Evolutionary conservation across 805 yeast genomes (phyloP).

Genomic region (Ogataea pilisensis): DNA sequence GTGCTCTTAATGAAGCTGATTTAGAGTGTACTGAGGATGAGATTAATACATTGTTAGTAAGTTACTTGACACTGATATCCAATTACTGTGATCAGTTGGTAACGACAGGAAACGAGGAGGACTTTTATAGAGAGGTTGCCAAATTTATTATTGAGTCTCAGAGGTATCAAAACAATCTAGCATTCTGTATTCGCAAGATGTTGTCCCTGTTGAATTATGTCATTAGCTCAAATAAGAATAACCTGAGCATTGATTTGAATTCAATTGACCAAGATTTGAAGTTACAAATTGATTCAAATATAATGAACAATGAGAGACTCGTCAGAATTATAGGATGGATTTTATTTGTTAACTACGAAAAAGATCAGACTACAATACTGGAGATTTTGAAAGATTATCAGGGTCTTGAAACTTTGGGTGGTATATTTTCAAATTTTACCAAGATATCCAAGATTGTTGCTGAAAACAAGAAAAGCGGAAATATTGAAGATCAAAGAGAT

Average conservation of each 20-base stretch:
- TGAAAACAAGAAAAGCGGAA: too few species aligned
- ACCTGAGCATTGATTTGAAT: slow-evolving; percentile 16
- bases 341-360: slow-evolving; percentile 21
- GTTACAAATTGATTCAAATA: slow-evolving; percentile 18
- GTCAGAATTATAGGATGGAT: slow-evolving; percentile 32
- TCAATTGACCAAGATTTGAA: slow-evolving; percentile 13
- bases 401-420: slow-evolving; percentile 43
- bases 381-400: slow-evolving; percentile 46
- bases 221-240: slow-evolving; percentile 22
- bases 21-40: slow-evolving; percentile 26
- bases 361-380: slow-evolving; percentile 29
- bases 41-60: slow-evolving; percentile 32
- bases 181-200: slow-evolving; percentile 48
- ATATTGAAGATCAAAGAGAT: slow-evolving; percentile 36
- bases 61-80: slow-evolving; percentile 29
- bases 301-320: slow-evolving; percentile 27
- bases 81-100: slow-evolving; percentile 25
- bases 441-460: too few species aligned
- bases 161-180: slow-evolving; percentile 33
- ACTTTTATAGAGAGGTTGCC: slow-evolving; percentile 26
- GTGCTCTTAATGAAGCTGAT: slow-evolving; percentile 7
- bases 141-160: slow-evolving; percentile 22
- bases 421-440: slow-evolving; percentile 25
- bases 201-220: slow-evolving; percentile 39
- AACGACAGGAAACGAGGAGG: slow-evolving; percentile 17